Evolutionary conservation across 2,329 filamentous ascomycete species (phyloP).

Genomic region (Cladosporium sp.): DNA sequence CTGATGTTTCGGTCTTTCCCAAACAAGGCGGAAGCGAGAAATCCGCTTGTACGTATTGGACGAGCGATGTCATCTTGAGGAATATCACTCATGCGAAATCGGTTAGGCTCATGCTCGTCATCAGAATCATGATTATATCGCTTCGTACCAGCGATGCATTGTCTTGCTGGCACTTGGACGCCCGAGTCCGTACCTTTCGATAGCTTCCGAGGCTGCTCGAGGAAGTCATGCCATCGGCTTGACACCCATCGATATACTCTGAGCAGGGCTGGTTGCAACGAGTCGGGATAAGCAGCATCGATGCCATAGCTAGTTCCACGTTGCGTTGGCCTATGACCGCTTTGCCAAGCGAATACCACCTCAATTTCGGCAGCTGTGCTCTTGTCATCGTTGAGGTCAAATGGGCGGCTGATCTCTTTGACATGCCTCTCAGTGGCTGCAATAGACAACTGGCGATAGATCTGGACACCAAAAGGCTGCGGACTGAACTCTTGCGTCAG

Average conservation of each 20-base stretch:
- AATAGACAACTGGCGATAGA: neutral
- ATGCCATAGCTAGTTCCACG: neutral
- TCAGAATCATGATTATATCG: too few relatives aligned
- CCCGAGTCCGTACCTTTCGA: too few relatives aligned
- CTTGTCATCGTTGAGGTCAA: neutral
- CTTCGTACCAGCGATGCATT: too few relatives aligned
- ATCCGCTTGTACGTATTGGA: too few relatives aligned
- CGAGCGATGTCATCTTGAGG: too few relatives aligned
- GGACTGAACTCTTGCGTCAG: neutral
- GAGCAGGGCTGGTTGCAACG: neutral
- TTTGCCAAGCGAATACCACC: neutral
- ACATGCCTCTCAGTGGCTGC: neutral
- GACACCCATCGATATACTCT: neutral
- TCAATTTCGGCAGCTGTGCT: neutral
- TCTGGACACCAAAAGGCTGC: neutral
- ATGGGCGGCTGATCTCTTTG: neutral
- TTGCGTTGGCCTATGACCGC: neutral
- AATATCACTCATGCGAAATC: too few relatives aligned
- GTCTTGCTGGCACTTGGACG: too few relatives aligned
- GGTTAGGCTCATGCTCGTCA: too few relatives aligned
- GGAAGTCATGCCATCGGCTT: neutral
- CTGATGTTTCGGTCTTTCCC: too few relatives aligned
- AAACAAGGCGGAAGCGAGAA: too few relatives aligned
- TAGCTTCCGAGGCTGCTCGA: too few relatives aligned
- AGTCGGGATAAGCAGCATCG: neutral